A percentile compares a stretch with the other conserved stretches of the same genome.
phyloP scores from a whole-genome alignment of 192 early-diverging fungal genomes.

The Gonapodya sp. region DNA sequence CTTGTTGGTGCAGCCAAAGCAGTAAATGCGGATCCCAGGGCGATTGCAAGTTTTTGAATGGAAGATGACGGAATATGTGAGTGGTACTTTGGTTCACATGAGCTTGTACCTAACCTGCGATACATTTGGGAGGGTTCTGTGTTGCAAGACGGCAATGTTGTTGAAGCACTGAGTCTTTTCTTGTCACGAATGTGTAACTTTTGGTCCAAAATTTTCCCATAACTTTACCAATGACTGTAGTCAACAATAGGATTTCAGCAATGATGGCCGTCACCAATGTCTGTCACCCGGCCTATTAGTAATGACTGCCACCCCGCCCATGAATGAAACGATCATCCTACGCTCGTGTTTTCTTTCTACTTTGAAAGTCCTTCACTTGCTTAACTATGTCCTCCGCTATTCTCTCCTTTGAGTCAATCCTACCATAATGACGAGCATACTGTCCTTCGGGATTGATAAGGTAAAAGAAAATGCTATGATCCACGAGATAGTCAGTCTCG shows the following conservation, averaged over 20 bases:
- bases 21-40: slow-evolving; percentile 65
- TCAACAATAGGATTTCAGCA: no score
- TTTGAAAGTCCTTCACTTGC: slow-evolving; percentile 20
- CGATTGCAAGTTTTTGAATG: slow-evolving; percentile 51
- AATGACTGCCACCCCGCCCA: no score
- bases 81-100: slow-evolving; percentile 23
- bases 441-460: slow-evolving; percentile 83
- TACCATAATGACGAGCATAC: slow-evolving; percentile 86
- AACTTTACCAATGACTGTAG: no score
- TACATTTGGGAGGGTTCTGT: no score
- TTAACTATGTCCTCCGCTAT: slow-evolving; percentile 45
- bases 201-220: no score
- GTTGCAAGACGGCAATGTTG: no score
- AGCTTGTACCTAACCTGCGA: no score
- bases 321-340: not conserved
- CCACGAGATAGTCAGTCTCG: slow-evolving; percentile 90
- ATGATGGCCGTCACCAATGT: no score
- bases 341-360: not conserved
- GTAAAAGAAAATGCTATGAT: slow-evolving; percentile 98
- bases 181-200: no score
- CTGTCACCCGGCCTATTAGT: no score
- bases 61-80: slow-evolving; percentile 55
- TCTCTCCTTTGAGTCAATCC: slow-evolving; percentile 57
- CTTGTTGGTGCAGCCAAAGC: slow-evolving; percentile 62
- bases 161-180: no score